A percentile compares a stretch with the other conserved stretches of the same genome.
Evolutionary conservation across 495 filamentous ascomycete species (phyloP).

Genomic region (Tuber borchii): DNA sequence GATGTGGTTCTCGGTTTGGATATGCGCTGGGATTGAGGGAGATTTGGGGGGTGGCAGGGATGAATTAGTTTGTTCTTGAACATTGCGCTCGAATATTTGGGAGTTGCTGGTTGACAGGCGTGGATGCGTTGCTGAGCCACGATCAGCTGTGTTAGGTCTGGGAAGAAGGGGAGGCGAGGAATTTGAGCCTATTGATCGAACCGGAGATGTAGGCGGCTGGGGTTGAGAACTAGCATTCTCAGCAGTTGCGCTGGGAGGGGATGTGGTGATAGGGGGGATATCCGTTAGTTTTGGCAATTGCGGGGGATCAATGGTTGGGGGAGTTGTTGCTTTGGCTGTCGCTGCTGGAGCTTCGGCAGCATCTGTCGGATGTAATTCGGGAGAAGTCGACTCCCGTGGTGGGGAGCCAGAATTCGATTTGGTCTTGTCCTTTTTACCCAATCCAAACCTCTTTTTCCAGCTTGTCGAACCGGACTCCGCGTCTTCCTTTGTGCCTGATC

Average conservation of each 20-base stretch:
- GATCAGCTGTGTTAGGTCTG: constrained; percentile 46
- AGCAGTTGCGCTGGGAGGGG: constrained; percentile 27
- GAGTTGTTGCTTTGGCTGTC: constrained; percentile 22
- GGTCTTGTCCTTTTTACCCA: constrained; percentile 60
- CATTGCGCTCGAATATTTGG: constrained; percentile 89
- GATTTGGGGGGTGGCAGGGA: constrained; percentile 55
- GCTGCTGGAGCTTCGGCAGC: constrained; percentile 14
- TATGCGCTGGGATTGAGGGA: constrained; percentile 76
- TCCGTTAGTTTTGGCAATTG: constrained; percentile 39
- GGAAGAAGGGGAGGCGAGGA: constrained; percentile 47
- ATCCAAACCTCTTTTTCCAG: constrained; percentile 47
- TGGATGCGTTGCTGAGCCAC: constrained; percentile 10
- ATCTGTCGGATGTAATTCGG: constrained; percentile 34
- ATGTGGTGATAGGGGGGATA: constrained; percentile 43
- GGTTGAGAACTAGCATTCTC: constrained; percentile 23
- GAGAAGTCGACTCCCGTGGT: constrained; percentile 39
- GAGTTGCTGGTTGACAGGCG: constrained; percentile 46
- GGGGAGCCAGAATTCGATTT: constrained; percentile 41
- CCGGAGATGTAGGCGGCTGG: constrained; percentile 45
- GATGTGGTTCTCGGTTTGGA: constrained; percentile 86
- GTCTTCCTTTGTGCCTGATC: constrained; percentile 5
- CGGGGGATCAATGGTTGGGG: constrained; percentile 36
- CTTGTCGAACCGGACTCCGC: constrained; percentile 31
- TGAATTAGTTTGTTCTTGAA: constrained; percentile 60
- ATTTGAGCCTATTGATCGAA: constrained; percentile 46